Evolutionary conservation across 1,139 yeast species (phyloP).

Genomic region (Sugiyamaella grinbergsii): DNA sequence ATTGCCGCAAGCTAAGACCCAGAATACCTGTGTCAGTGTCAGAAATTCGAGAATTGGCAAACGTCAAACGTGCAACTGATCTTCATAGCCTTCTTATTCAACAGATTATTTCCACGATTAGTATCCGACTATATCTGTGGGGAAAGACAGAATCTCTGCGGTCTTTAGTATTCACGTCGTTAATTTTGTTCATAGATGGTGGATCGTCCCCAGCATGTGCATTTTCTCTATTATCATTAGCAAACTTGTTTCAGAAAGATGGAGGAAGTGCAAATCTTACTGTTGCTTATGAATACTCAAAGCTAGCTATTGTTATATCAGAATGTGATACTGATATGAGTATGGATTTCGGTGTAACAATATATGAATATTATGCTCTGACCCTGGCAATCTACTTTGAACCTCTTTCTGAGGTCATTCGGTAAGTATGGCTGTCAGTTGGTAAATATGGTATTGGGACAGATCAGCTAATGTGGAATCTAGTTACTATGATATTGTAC

Average conservation of each 20-base stretch:
- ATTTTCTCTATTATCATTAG: conserved; percentile 41
- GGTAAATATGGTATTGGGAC: background rate
- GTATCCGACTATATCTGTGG: conserved; percentile 40
- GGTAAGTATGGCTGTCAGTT: conserved; percentile 26
- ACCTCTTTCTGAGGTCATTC: conserved; percentile 47
- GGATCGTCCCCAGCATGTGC: conserved; percentile 44
- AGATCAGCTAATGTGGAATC: conserved; percentile 2
- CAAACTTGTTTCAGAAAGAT: conserved; percentile 39
- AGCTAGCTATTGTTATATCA: conserved; percentile 48
- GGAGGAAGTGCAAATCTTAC: conserved; percentile 44
- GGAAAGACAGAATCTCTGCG: conserved; percentile 34
- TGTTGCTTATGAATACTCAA: conserved; percentile 47
- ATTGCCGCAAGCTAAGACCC: conserved; percentile 38
- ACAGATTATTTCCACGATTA: conserved; percentile 50
- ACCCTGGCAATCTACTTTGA: conserved; percentile 52
- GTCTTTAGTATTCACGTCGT: conserved; percentile 39
- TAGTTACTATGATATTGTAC: conserved; percentile 35
- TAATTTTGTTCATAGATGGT: conserved; percentile 39
- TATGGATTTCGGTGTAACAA: conserved; percentile 46
- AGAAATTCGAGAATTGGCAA: conserved; percentile 47
- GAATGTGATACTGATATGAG: conserved; percentile 46
- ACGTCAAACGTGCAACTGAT: conserved; percentile 39
- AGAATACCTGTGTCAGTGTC: conserved; percentile 49
- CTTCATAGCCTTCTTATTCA: conserved; percentile 45
- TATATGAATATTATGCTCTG: conserved; percentile 51